A percentile compares a stretch with the other conserved stretches of the same genome.
These are phyloP conservation scores for Pseudopithomyces maydicus DNA, from an alignment of 2,329 filamentous ascomycete genomes.

Conservation along the genomic window DNA sequence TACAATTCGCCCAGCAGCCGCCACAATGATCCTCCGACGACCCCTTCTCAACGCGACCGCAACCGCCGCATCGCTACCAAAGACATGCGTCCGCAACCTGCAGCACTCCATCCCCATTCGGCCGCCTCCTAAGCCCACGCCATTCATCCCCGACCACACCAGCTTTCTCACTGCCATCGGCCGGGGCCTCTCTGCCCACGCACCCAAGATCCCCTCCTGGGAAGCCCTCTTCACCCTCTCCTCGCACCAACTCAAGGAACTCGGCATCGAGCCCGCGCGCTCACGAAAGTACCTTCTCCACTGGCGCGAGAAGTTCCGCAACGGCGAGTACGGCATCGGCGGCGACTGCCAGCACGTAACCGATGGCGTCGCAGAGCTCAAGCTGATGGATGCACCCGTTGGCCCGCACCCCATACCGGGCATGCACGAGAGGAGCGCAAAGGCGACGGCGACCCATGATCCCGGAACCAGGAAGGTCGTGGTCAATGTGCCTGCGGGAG, in stretches of 20 bases:
- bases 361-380: slow-evolving; percentile 62
- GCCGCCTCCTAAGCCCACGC: slow-evolving; percentile 72
- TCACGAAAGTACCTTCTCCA: slow-evolving; percentile 81
- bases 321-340: slow-evolving; percentile 77
- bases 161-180: slow-evolving; percentile 93
- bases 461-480: slow-evolving; percentile 63
- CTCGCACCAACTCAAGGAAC: slow-evolving; percentile 74
- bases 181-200: slow-evolving; percentile 80
- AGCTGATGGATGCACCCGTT: slow-evolving; percentile 61
- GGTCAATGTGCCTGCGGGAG: slow-evolving; percentile 61
- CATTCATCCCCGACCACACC: slow-evolving; percentile 81
- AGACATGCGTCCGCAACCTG: slow-evolving; percentile 40
- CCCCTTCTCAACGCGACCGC: slow-evolving; percentile 35
- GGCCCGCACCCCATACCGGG: slow-evolving; percentile 32
- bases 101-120: slow-evolving; percentile 48
- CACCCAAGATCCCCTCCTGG: slow-evolving; percentile 88
- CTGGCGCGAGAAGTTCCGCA: slow-evolving; percentile 85
- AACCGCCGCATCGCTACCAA: slow-evolving; percentile 29
- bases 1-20: slow-evolving; percentile 7
- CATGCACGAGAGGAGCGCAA: slow-evolving; percentile 31
- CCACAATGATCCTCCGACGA: slow-evolving; percentile 43
- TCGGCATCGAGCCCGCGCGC: slow-evolving; percentile 86
- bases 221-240: slow-evolving; percentile 84
- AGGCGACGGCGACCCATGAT: slow-evolving; percentile 58
- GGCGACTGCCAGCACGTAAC: slow-evolving; percentile 77